Conservation (phyloP, 495 filamentous ascomycete genomes). For the Tuber indicum region DNA sequence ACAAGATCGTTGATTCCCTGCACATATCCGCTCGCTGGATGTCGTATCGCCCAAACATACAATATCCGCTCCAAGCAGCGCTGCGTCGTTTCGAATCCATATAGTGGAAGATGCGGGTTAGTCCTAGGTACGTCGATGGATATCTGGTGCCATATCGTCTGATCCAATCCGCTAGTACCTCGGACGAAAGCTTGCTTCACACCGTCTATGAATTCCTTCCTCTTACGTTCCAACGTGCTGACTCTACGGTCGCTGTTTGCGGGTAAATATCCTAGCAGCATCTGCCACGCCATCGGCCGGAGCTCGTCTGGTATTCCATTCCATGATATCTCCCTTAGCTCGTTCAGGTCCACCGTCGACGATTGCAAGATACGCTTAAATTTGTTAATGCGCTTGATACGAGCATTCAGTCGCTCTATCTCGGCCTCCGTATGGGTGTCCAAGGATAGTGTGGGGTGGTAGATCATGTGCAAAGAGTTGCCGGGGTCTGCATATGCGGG, state of each 20-base stretch:
- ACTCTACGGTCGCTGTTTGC: constrained; percentile 89
- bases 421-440: constrained; percentile 59
- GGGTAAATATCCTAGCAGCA: constrained; percentile 89
- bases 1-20: constrained; percentile 98
- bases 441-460: constrained; percentile 66
- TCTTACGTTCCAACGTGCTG: constrained; percentile 82
- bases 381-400: constrained; percentile 93
- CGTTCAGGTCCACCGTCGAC: constrained; percentile 74
- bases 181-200: constrained; percentile 91
- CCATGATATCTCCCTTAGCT: constrained; percentile 81
- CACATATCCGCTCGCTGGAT: constrained; percentile 95
- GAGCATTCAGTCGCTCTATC: constrained; percentile 74
- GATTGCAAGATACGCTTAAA: constrained; percentile 94
- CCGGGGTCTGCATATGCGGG: constrained; percentile 61
- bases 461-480: constrained; percentile 90
- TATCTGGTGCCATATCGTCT: constrained; percentile 97
- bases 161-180: constrained; percentile 66
- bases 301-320: constrained; percentile 91
- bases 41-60: constrained; percentile 95
- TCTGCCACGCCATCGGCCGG: constrained; percentile 95
- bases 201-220: constrained; percentile 94
- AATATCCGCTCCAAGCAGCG: constrained; percentile 87
- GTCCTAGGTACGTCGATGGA: constrained; percentile 97
- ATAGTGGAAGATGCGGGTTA: constrained; percentile 89
- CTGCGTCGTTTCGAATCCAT: constrained; percentile 93